Evolutionary conservation across 2,329 filamentous ascomycete species (phyloP).

Genomic region (Sarocladium strictum): DNA sequence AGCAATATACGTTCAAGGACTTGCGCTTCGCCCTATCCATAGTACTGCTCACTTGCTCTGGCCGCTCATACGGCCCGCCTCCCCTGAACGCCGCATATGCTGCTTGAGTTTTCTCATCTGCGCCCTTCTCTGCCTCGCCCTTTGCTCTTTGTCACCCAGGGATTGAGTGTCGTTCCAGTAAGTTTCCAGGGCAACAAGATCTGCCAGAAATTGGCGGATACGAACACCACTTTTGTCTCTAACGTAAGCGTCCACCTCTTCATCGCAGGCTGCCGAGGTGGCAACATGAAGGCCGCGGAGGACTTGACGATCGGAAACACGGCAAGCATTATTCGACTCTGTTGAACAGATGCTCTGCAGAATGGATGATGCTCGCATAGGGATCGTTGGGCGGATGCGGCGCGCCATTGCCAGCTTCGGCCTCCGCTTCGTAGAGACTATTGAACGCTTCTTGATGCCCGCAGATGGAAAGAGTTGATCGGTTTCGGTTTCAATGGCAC

Average conservation of each 20-base stretch:
- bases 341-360: slow-evolving; percentile 16
- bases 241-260: slow-evolving; percentile 47
- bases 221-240: slow-evolving; percentile 44
- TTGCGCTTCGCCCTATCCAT: too few species aligned
- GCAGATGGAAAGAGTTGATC: slow-evolving; percentile 6
- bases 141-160: slow-evolving; percentile 19
- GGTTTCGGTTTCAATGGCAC: not conserved
- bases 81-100: slow-evolving; percentile 27
- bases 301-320: slow-evolving; percentile 40
- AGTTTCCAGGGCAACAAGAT: slow-evolving; percentile 45
- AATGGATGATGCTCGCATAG: slow-evolving; percentile 30
- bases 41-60: not conserved
- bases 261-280: slow-evolving; percentile 49
- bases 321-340: slow-evolving; percentile 22
- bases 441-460: not conserved
- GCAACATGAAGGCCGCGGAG: slow-evolving; percentile 50
- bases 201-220: slow-evolving; percentile 48
- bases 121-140: slow-evolving; percentile 21
- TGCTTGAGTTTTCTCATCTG: slow-evolving; percentile 30
- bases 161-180: slow-evolving; percentile 26
- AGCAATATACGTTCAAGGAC: too few species aligned
- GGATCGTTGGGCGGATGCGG: slow-evolving; percentile 26
- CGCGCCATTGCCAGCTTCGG: slow-evolving; percentile 18
- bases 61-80: slow-evolving; percentile 13
- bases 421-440: slow-evolving; percentile 15